These are phyloP conservation scores for Astrothelium macrocarpum DNA, from an alignment of 495 filamentous ascomycete species.

Conservation along the genomic window DNA sequence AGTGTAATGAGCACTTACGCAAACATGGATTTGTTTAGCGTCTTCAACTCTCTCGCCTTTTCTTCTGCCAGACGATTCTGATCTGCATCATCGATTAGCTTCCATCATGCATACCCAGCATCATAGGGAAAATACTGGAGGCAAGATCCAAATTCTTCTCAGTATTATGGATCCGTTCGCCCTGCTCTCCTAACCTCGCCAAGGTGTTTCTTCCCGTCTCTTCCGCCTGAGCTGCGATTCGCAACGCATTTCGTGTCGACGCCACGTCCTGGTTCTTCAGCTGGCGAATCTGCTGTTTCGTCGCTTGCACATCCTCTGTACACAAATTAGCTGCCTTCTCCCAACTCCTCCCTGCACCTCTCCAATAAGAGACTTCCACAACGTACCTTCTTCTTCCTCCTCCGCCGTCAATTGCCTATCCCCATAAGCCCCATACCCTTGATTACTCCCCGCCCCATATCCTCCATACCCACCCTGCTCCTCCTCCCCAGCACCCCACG, in stretches of 20 bases:
- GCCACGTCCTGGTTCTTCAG: slow-evolving; percentile 67
- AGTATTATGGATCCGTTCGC: slow-evolving; percentile 67
- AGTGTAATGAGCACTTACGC: slow-evolving; percentile 36
- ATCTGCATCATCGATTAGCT: slow-evolving; percentile 41
- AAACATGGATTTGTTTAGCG: slow-evolving; percentile 74
- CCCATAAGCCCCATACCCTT: slow-evolving; percentile 49
- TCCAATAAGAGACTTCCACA: slow-evolving; percentile 5
- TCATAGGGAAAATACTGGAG: neutral
- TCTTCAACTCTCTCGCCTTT: slow-evolving; percentile 66
- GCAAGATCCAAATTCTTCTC: slow-evolving; percentile 57
- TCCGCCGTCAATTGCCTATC: slow-evolving; percentile 67
- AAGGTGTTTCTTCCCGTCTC: slow-evolving; percentile 63
- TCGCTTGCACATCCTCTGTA: slow-evolving; percentile 49
- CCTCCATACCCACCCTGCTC: slow-evolving; percentile 39
- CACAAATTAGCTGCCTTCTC: slow-evolving; percentile 45
- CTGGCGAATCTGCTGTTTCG: slow-evolving; percentile 65
- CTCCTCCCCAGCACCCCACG: slow-evolving; percentile 35
- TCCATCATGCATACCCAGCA: neutral
- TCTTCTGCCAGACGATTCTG: slow-evolving; percentile 65
- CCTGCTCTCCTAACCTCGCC: slow-evolving; percentile 60
- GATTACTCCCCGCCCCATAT: neutral
- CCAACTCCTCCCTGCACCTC: slow-evolving; percentile 8
- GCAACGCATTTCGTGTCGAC: slow-evolving; percentile 58
- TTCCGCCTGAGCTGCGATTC: slow-evolving; percentile 56
- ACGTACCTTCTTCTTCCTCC: slow-evolving; percentile 31